phyloP scores from a whole-genome alignment of 2,329 filamentous ascomycete species.

The Trichoderma sp. region DNA sequence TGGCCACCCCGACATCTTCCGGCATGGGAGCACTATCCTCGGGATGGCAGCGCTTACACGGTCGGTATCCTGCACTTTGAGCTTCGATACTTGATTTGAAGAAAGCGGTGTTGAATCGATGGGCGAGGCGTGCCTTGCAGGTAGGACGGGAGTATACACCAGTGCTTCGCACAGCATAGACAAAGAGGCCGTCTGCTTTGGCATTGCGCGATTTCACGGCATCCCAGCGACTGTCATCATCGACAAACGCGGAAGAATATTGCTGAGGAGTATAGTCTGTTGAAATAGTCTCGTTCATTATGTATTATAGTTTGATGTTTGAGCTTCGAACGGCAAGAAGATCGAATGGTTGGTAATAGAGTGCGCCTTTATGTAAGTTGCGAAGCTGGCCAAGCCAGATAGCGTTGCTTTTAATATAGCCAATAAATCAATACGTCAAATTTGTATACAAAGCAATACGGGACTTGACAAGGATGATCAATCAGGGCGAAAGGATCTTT shows the following conservation, averaged over 20 bases:
- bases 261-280: background rate
- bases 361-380: background rate
- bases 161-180: conserved; percentile 48
- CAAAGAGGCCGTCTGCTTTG: conserved; percentile 42
- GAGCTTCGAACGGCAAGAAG: background rate
- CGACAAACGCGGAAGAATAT: conserved; percentile 28
- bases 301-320: background rate
- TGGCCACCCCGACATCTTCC: conserved; percentile 46
- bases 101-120: conserved; percentile 61
- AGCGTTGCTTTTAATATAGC: background rate
- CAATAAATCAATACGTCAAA: background rate
- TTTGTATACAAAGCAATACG: background rate
- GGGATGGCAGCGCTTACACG: conserved; percentile 61
- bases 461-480: background rate
- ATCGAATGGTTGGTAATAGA: background rate
- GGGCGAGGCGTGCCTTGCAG: conserved; percentile 61
- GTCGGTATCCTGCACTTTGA: conserved; percentile 49
- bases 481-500: background rate
- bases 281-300: background rate
- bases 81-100: conserved; percentile 50
- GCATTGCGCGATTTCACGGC: conserved; percentile 40
- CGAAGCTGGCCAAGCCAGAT: background rate
- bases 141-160: conserved; percentile 61
- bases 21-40: conserved; percentile 43
- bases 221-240: conserved; percentile 40